Evolutionary conservation across 2,329 filamentous ascomycete species (phyloP).

Genomic region (Apiospora koreana): DNA sequence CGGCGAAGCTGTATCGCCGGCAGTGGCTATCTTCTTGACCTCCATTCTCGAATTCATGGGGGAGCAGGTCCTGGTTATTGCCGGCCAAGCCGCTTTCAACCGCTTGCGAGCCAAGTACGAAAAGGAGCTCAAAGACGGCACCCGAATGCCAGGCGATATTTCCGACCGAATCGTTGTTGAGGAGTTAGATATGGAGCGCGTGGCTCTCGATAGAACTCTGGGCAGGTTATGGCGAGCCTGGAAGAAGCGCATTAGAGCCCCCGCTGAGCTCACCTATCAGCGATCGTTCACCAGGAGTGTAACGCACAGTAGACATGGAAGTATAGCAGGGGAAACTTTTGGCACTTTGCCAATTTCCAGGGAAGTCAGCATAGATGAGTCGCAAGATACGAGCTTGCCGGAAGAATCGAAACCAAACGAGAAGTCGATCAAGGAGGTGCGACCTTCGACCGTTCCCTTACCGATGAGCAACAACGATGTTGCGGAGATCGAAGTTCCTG

Average conservation of each 20-base stretch:
- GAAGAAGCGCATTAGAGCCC: slow-evolving; percentile 79
- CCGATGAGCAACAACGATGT: slow-evolving; percentile 69
- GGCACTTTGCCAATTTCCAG: slow-evolving; percentile 37
- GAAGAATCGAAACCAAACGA: slow-evolving; percentile 19
- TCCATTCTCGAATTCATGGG: slow-evolving; percentile 93
- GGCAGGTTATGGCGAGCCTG: slow-evolving; percentile 92
- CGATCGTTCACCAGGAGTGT: slow-evolving; percentile 53
- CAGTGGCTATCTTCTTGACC: slow-evolving; percentile 93
- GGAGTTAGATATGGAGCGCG: slow-evolving; percentile 88
- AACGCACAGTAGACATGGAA: slow-evolving; percentile 40
- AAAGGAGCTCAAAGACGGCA: slow-evolving; percentile 58
- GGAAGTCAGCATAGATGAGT: slow-evolving; percentile 8
- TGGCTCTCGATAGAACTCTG: slow-evolving; percentile 85
- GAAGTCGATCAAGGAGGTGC: slow-evolving; percentile 15
- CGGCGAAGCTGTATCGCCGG: slow-evolving; percentile 77
- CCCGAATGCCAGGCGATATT: slow-evolving; percentile 46
- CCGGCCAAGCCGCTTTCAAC: slow-evolving; percentile 79
- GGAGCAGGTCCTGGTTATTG: slow-evolving; percentile 85
- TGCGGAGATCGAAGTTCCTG: slow-evolving; percentile 79
- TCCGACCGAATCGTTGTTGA: slow-evolving; percentile 78
- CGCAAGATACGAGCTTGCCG: not conserved
- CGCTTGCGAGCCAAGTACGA: slow-evolving; percentile 61
- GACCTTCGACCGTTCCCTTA: slow-evolving; percentile 65
- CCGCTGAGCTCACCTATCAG: slow-evolving; percentile 47
- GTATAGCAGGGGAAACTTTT: slow-evolving; percentile 39